These are phyloP conservation scores for Pythium aquatile DNA, from an alignment of 352 stramenopile species.

Conservation along the genomic window DNA sequence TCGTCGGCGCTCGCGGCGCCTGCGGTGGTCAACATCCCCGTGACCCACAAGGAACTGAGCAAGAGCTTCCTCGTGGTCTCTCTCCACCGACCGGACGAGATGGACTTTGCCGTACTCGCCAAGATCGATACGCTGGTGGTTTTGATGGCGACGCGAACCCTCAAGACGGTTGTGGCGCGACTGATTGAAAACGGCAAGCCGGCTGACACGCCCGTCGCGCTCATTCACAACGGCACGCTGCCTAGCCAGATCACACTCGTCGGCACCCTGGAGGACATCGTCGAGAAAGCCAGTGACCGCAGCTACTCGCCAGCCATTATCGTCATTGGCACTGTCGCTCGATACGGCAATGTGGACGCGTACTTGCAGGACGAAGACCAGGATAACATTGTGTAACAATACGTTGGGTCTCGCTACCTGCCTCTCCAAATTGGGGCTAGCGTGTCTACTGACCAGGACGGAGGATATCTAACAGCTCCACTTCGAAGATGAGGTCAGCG, in stretches of 20 bases:
- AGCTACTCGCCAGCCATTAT: conserved; percentile 78
- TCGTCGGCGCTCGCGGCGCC: conserved; percentile 63
- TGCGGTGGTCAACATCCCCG: conserved; percentile 55
- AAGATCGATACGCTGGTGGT: conserved; percentile 57
- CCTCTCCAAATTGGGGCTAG: neutral
- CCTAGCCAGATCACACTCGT: conserved; percentile 55
- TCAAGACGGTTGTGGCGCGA: conserved; percentile 39
- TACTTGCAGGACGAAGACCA: conserved; percentile 51
- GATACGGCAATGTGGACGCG: conserved; percentile 51
- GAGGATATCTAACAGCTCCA: conserved; percentile 90
- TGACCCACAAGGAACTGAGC: conserved; percentile 71
- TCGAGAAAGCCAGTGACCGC: conserved; percentile 37
- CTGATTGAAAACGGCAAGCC: conserved; percentile 43
- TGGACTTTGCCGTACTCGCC: conserved; percentile 53
- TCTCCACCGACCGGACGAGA: conserved; percentile 63
- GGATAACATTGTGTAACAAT: conserved; percentile 25
- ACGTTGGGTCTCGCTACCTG: neutral
- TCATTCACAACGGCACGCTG: conserved; percentile 62
- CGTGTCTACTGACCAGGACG: conserved; percentile 11
- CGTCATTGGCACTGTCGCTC: conserved; percentile 56
- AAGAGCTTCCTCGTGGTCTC: conserved; percentile 65
- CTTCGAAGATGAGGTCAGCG: conserved; percentile 92
- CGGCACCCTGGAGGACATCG: conserved; percentile 51
- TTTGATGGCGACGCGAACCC: conserved; percentile 60
- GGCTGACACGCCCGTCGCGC: conserved; percentile 45